Evolutionary conservation across 1,139 yeast genomes (phyloP), one percentile per base, ranked within the genome.

Genomic region (Debaryomycetaceae sp.): DNA sequence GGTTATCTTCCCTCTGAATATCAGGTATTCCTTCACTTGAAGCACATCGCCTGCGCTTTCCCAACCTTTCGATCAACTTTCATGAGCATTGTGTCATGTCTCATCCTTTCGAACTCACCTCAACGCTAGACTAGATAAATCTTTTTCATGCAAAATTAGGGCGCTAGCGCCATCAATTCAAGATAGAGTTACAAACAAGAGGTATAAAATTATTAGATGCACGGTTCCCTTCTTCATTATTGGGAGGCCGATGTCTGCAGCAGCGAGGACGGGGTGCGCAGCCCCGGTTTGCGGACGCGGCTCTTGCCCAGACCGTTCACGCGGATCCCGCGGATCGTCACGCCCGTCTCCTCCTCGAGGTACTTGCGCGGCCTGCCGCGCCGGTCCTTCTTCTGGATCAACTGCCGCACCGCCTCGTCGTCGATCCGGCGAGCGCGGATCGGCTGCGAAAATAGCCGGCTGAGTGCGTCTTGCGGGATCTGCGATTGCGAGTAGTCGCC

Each of bases 281-380:
- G n/a, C n/a, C n/a, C n/a, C n/a, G n/a, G n/a, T 16, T 27, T 33
- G 36, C 30, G 40, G 4, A 38, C 37, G 39, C 42, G 43, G 25
- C 44, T 43, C 32, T 52, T 55, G 32, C 45, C 39, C 21, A 52
- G 48, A 5, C 70, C 71, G 34, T 58, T 61, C 4, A 64, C 64
- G 33, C 67, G 48, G 13, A 63, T 56, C 1, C 71, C 70, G 39
- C 58, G 61, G 27, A 64, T 65, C 10, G 69, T 63, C 4, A 62
- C 46, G 3, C 71, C 71, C n/a, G 68, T 61, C 36, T 63, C 63
- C 34, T 63, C 72, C 10, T 62, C 49, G 1, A 73, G 69, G 35
- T 65, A 64, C 39, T 68, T 68, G 37, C 74, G 51, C 4, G 75
- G 75, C 38, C 75, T 50, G 11, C 75, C 75, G 32, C 71, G 44